phyloP scores from a whole-genome alignment of 1,284 basidiomycete genomes.

The Phylloboletellus chloephorus region DNA sequence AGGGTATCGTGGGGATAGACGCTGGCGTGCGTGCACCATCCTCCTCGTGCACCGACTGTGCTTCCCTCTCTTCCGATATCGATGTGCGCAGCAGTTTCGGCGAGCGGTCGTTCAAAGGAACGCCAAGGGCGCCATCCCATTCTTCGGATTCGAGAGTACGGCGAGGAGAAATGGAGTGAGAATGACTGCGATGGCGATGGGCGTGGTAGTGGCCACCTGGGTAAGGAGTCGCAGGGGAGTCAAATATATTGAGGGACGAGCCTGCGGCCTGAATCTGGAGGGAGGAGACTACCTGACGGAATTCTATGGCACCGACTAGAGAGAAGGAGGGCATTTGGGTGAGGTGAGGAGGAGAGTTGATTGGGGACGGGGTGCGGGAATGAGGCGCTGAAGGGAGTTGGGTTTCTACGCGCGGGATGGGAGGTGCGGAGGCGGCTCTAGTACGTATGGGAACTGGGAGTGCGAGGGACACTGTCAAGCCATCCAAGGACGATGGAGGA shows the following conservation, averaged over 20 bases:
- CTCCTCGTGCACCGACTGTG: conserved; percentile 13
- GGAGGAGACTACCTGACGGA: conserved; percentile 82
- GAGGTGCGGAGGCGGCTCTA: conserved; percentile 36
- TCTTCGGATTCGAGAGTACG: conserved; percentile 35
- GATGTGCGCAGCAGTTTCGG: conserved; percentile 31
- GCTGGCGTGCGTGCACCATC: conserved; percentile 12
- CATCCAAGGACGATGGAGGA: conserved; percentile 3
- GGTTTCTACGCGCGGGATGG: conserved; percentile 39
- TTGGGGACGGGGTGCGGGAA: conserved; percentile 36
- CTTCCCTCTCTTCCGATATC: conserved; percentile 24
- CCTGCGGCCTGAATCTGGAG: conserved; percentile 62
- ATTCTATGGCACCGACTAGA: conserved; percentile 89
- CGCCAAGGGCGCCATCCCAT: conserved; percentile 47
- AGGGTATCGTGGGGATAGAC: conserved; percentile 40
- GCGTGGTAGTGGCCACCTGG: conserved; percentile 66
- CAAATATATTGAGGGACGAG: conserved; percentile 56
- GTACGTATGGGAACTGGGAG: conserved; percentile 30
- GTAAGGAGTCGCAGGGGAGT: conserved; percentile 64
- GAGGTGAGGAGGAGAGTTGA: conserved; percentile 32
- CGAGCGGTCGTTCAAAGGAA: conserved; percentile 47
- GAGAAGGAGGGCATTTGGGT: conserved; percentile 77
- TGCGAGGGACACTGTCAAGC: conserved; percentile 15
- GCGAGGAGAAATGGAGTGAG: conserved; percentile 34
- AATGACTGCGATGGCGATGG: conserved; percentile 23
- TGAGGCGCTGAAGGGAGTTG: conserved; percentile 35